A percentile compares a stretch with the other conserved stretches of the same genome.
These are phyloP conservation scores for Houttuynia cordata DNA, from an alignment of 164 flowering plant species.

Conservation along the genomic window DNA sequence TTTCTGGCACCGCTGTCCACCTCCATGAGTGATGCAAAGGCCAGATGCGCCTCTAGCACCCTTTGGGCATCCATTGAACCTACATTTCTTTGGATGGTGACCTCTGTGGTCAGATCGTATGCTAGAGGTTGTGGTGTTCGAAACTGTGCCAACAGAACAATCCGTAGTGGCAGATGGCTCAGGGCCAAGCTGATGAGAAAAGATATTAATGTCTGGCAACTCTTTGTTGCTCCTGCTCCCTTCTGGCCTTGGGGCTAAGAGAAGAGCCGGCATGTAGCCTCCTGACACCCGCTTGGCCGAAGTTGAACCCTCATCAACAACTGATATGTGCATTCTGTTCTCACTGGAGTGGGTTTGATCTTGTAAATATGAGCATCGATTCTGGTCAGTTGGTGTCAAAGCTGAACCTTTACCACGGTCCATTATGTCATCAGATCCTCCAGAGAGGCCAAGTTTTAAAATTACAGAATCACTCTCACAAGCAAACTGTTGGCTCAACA, in stretches of 20 bases:
- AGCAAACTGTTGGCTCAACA: slow-evolving; percentile 14
- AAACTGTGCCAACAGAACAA: slow-evolving; percentile 26
- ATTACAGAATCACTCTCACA: slow-evolving; percentile 35
- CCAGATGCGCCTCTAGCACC: slow-evolving; percentile 92
- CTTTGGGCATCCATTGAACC: slow-evolving; percentile 52
- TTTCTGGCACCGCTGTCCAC: slow-evolving; percentile 89
- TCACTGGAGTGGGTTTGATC: slow-evolving; percentile 13
- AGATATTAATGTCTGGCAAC: neutral
- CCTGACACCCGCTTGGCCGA: slow-evolving; percentile 72
- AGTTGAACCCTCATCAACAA: slow-evolving; percentile 85
- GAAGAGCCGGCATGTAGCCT: slow-evolving; percentile 80
- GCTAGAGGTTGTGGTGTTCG: slow-evolving; percentile 26
- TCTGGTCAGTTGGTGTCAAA: slow-evolving; percentile 13
- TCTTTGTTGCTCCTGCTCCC: slow-evolving; percentile 7
- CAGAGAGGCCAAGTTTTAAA: slow-evolving; percentile 60
- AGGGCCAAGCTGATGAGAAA: slow-evolving; percentile 12
- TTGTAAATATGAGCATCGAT: slow-evolving; percentile 7
- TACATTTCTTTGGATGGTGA: slow-evolving; percentile 50
- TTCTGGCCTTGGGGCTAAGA: slow-evolving; percentile 52
- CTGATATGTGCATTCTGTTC: slow-evolving; percentile 16
- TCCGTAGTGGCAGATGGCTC: slow-evolving; percentile 39
- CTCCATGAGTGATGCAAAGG: slow-evolving; percentile 94
- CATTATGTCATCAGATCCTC: slow-evolving; percentile 21
- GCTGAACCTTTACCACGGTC: slow-evolving; percentile 22
- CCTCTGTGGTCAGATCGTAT: slow-evolving; percentile 28